phyloP scores from a whole-genome alignment of 176 grass and related monocot genomes.

The Aegilops speltoides region DNA sequence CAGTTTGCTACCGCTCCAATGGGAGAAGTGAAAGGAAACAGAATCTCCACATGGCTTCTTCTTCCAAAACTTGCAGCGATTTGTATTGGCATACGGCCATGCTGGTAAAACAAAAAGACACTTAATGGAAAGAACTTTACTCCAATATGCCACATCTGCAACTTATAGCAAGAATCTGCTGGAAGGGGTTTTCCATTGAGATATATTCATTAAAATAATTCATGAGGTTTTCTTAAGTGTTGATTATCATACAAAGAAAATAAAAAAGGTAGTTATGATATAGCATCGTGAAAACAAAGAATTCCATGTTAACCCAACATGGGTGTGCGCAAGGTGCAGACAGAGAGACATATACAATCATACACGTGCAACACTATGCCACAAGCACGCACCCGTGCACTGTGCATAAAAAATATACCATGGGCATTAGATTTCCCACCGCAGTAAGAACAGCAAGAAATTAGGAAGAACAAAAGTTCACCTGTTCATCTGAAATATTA shows the following conservation, averaged over 20 bases:
- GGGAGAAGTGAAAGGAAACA: constrained; percentile 9
- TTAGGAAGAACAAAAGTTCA: background rate
- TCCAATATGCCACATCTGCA: background rate
- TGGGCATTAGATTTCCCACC: background rate
- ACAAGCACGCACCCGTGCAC: background rate
- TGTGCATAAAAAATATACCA: background rate
- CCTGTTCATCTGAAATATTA: background rate
- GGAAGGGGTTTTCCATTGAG: background rate
- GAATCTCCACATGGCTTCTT: constrained; percentile 23
- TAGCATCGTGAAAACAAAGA: background rate
- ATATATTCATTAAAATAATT: background rate
- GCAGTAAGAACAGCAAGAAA: background rate
- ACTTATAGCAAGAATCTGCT: background rate
- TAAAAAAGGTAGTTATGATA: background rate
- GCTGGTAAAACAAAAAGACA: background rate
- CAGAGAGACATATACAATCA: background rate
- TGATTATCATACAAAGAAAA: background rate
- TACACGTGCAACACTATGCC: background rate
- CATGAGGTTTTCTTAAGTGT: background rate
- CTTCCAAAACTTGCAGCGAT: constrained; percentile 13
- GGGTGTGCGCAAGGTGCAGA: background rate
- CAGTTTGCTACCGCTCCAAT: background rate
- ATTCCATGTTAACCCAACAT: background rate
- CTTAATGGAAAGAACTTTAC: background rate
- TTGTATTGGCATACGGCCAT: constrained; percentile 1